Conservation (phyloP, 768 basidiomycete genomes). For the Pulveroboletus sp. region DNA sequence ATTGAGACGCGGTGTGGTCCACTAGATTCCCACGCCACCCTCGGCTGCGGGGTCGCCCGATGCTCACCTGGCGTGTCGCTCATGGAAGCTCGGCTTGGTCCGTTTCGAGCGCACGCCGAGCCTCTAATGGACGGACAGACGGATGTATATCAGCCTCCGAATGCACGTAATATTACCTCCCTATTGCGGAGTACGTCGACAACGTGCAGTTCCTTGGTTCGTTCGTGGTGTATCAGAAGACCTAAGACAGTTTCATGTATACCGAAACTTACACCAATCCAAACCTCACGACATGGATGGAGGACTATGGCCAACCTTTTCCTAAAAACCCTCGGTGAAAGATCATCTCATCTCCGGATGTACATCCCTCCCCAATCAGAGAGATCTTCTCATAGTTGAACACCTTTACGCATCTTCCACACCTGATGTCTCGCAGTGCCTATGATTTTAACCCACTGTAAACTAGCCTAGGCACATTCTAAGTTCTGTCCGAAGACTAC, state of each 20-base stretch:
- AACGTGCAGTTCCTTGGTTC: constrained; percentile 35
- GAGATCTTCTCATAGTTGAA: background rate
- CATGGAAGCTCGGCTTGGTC: too few relatives aligned
- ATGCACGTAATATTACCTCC: constrained; percentile 60
- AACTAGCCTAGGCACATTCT: background rate
- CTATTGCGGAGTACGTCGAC: constrained; percentile 71
- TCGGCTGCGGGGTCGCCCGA: too few relatives aligned
- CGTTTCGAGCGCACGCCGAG: too few relatives aligned
- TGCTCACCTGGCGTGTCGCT: too few relatives aligned
- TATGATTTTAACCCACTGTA: background rate
- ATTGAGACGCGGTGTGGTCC: too few relatives aligned
- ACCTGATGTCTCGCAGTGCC: constrained; percentile 1
- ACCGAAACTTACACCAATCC: constrained; percentile 69
- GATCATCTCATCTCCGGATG: too few relatives aligned
- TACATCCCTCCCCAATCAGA: too few relatives aligned
- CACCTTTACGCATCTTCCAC: too few relatives aligned
- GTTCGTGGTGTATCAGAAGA: background rate
- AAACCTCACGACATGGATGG: constrained; percentile 39
- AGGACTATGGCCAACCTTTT: constrained; percentile 42
- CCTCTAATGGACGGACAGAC: constrained; percentile 50
- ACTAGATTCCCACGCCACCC: too few relatives aligned
- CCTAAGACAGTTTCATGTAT: constrained; percentile 38
- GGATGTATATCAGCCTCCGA: constrained; percentile 67
- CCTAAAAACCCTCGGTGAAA: constrained; percentile 50
- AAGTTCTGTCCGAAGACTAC: too few relatives aligned